Percentiles rank a stretch among this genome's conserved stretches.
Evolutionary conservation across 2,329 filamentous ascomycete species (phyloP).

Genomic region (Cladosporium colombiae): DNA sequence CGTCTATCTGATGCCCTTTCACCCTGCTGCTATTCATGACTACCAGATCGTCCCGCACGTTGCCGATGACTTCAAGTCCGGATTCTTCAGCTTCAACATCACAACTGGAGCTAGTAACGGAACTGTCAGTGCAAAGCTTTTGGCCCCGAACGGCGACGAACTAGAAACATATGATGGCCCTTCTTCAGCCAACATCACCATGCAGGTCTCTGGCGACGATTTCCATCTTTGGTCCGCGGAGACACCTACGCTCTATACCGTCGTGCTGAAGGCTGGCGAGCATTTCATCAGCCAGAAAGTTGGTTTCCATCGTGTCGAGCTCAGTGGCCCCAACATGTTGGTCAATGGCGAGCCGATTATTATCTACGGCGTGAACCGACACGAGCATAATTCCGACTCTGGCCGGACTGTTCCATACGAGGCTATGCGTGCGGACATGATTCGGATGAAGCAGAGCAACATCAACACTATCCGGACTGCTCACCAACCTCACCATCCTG

Average conservation of each 20-base stretch:
- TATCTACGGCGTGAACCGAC: conserved; percentile 65
- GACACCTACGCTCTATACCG: conserved; percentile 61
- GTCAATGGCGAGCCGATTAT: conserved; percentile 63
- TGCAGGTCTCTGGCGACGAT: conserved; percentile 44
- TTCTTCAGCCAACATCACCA: conserved; percentile 9
- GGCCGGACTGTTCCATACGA: conserved; percentile 64
- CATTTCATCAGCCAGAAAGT: conserved; percentile 54
- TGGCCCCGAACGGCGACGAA: background rate
- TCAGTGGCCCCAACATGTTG: conserved; percentile 58
- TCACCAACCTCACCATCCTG: conserved; percentile 64
- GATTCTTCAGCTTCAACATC: conserved; percentile 61
- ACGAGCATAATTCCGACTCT: conserved; percentile 66
- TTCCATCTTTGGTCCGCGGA: conserved; percentile 69
- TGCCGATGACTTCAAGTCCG: conserved; percentile 32
- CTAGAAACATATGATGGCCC: conserved; percentile 43
- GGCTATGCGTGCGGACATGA: conserved; percentile 60
- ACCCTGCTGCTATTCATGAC: conserved; percentile 32
- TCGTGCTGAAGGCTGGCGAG: conserved; percentile 39
- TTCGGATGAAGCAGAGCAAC: conserved; percentile 69
- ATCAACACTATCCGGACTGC: conserved; percentile 68
- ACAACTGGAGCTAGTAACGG: conserved; percentile 53
- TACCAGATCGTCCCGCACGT: conserved; percentile 19
- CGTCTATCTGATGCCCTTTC: conserved; percentile 62
- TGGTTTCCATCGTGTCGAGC: conserved; percentile 64
- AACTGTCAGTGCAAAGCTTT: conserved; percentile 53